phyloP scores from a whole-genome alignment of 768 basidiomycete species.

The Hysterangium stoloniferum region DNA sequence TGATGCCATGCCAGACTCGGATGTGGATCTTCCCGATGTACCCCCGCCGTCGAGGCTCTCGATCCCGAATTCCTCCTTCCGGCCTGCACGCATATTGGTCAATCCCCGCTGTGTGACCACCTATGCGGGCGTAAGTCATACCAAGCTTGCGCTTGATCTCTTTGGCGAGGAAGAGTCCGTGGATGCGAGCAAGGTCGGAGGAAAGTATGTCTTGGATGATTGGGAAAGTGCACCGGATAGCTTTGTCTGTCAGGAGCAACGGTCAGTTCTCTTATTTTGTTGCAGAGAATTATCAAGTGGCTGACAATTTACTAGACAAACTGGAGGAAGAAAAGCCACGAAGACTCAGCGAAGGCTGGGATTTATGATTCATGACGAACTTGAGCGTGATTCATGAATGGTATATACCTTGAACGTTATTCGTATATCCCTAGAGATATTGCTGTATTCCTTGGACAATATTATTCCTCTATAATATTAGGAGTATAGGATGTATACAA shows the following conservation, averaged over 20 bases:
- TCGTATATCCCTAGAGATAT: background rate
- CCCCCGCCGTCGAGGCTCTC: conserved; percentile 27
- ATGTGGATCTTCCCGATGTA: conserved; percentile 28
- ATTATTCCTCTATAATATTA: too few relatives aligned
- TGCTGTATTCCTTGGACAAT: too few relatives aligned
- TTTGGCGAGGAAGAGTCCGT: conserved; percentile 77
- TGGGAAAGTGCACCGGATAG: conserved; percentile 97
- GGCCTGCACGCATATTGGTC: conserved; percentile 85
- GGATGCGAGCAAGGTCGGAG: conserved; percentile 25
- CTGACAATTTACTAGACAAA: conserved; percentile 45
- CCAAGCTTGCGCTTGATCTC: conserved; percentile 88
- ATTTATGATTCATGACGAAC: conserved; percentile 76
- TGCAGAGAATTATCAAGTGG: background rate
- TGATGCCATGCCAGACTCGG: conserved; percentile 73
- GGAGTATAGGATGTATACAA: too few relatives aligned
- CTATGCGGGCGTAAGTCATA: conserved; percentile 95
- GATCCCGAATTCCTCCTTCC: conserved; percentile 84
- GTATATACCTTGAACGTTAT: background rate
- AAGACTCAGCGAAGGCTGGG: conserved; percentile 81
- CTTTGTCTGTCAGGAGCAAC: conserved; percentile 96
- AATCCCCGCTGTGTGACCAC: conserved; percentile 97
- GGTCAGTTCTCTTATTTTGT: conserved; percentile 33
- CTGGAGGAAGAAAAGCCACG: conserved; percentile 81
- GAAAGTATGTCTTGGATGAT: conserved; percentile 83
- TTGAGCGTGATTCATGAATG: conserved; percentile 23